Evolutionary conservation across 2,329 filamentous ascomycete species (phyloP).

Genomic region (Tolypocladium pustulatum): DNA sequence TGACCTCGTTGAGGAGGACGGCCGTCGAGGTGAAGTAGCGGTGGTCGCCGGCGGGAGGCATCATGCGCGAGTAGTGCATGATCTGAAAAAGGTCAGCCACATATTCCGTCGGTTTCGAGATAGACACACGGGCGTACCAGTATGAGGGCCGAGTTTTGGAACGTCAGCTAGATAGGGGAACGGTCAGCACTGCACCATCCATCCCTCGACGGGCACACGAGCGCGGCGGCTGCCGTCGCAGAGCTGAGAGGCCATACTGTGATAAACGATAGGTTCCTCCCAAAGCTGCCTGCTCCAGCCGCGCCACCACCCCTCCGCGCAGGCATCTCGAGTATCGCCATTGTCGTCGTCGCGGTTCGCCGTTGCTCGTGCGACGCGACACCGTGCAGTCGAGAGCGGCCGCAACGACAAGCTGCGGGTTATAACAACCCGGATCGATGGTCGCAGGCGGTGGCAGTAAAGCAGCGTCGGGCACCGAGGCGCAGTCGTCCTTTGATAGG

Average conservation of each 20-base stretch:
- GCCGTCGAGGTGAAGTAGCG: constrained; percentile 91
- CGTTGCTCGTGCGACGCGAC: not conserved
- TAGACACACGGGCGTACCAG: constrained; percentile 36
- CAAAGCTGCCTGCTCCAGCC: constrained; percentile 5
- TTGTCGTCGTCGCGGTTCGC: not conserved
- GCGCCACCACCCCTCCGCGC: constrained; percentile 5
- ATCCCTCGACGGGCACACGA: not conserved
- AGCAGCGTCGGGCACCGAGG: not conserved
- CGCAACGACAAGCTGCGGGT: not conserved
- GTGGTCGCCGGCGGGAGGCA: constrained; percentile 74
- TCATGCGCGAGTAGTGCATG: constrained; percentile 89
- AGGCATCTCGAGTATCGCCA: constrained; percentile 6
- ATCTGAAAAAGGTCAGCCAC: constrained; percentile 39
- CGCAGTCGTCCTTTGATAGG: not conserved
- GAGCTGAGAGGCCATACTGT: constrained; percentile 9
- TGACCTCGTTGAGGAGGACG: constrained; percentile 83
- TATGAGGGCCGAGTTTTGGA: constrained; percentile 66
- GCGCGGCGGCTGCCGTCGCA: not conserved
- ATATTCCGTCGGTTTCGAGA: not conserved
- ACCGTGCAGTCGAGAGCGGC: not conserved
- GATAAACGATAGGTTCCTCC: constrained; percentile 12
- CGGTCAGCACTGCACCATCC: not conserved
- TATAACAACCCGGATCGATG: not conserved
- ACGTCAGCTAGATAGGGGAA: constrained; percentile 50
- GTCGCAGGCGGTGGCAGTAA: not conserved